Percentiles rank a stretch among this genome's conserved stretches.
These are phyloP conservation scores for Exophiala sideris DNA, from an alignment of 2,329 filamentous ascomycete species.

Conservation along the genomic window DNA sequence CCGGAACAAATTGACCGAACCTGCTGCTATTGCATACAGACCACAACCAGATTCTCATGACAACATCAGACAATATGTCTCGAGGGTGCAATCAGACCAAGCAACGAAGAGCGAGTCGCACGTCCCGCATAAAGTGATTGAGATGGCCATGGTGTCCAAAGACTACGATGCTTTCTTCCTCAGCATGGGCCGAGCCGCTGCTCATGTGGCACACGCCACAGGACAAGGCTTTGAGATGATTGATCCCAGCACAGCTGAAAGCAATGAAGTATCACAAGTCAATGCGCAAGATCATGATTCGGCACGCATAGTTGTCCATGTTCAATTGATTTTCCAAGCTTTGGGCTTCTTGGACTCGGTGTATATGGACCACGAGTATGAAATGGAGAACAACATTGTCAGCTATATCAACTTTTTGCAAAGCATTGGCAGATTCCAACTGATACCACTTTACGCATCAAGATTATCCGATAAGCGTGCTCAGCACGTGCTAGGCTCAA, in stretches of 20 bases:
- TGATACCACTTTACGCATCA: conserved; percentile 85
- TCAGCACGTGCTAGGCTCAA: conserved; percentile 68
- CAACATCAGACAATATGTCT: conserved; percentile 15
- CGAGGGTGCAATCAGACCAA: conserved; percentile 15
- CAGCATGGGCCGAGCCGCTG: conserved; percentile 40
- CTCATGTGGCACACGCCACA: conserved; percentile 33
- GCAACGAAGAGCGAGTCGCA: conserved; percentile 39
- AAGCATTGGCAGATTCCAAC: conserved; percentile 66
- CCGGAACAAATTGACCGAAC: conserved; percentile 46
- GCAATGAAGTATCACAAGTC: conserved; percentile 36
- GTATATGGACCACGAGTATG: conserved; percentile 42
- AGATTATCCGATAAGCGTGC: conserved; percentile 62
- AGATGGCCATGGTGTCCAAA: conserved; percentile 42
- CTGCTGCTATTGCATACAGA: conserved; percentile 26
- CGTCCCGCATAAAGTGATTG: conserved; percentile 44
- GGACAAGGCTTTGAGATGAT: conserved; percentile 33
- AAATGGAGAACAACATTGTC: conserved; percentile 71
- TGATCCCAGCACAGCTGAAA: conserved; percentile 31
- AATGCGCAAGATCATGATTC: conserved; percentile 54
- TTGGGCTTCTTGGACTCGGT: conserved; percentile 51
- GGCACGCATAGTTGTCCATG: conserved; percentile 66
- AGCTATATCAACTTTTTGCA: conserved; percentile 79
- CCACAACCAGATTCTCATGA: conserved; percentile 12
- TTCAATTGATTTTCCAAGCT: conserved; percentile 63
- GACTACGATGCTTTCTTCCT: conserved; percentile 42